phyloP scores from a whole-genome alignment of 805 yeast genomes.

The Kazachstania africana region DNA sequence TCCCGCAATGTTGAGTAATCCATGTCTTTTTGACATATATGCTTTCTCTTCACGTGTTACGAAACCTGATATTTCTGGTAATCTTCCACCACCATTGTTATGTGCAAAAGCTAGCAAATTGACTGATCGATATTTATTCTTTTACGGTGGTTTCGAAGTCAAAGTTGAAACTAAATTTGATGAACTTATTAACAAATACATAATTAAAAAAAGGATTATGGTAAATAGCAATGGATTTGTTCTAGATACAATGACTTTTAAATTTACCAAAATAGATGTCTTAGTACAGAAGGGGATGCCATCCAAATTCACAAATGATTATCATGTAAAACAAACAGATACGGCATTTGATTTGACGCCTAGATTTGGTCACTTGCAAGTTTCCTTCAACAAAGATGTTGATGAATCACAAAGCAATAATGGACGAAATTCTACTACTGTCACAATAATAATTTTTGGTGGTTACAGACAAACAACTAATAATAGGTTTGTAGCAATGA shows the following conservation, averaged over 20 bases:
- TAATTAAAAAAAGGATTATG: conserved; percentile 31
- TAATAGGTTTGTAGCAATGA: conserved; percentile 24
- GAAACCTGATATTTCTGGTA: conserved; percentile 26
- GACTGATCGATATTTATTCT: conserved; percentile 44
- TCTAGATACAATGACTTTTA: conserved; percentile 39
- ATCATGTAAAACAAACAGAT: too few species aligned
- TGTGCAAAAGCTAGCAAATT: conserved; percentile 38
- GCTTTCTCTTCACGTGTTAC: conserved; percentile 29
- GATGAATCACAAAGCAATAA: not conserved
- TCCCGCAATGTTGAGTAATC: conserved; percentile 32
- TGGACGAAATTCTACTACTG: not conserved
- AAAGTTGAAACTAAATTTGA: conserved; percentile 25
- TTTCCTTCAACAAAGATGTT: conserved; percentile 7
- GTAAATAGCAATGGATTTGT: conserved; percentile 46
- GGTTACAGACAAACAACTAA: conserved; percentile 30
- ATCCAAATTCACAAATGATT: not conserved
- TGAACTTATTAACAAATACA: conserved; percentile 23
- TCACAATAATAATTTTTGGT: conserved; percentile 38
- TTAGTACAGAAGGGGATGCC: conserved; percentile 16
- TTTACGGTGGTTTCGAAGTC: conserved; percentile 55
- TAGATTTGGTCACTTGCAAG: conserved; percentile 31
- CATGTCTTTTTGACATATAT: conserved; percentile 26
- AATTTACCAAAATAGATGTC: conserved; percentile 38
- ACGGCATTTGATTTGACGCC: too few species aligned
- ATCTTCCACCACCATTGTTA: conserved; percentile 41